Base-by-base conservation (phyloP, 495 filamentous ascomycete genomes). In the Penicillium paxilli region DNA sequence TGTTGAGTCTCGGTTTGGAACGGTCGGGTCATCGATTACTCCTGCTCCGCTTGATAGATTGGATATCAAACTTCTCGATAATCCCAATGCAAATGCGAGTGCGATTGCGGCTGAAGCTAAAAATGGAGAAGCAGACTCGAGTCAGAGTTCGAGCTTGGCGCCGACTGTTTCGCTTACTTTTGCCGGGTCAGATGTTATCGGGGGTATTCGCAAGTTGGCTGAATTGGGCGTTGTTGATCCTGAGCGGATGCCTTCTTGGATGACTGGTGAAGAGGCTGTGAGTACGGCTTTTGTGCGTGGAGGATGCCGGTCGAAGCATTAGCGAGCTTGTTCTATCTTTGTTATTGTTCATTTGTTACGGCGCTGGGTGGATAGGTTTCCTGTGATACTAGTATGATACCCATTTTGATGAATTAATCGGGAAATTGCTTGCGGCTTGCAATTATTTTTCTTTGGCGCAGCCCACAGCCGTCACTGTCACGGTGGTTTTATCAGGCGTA, bases 241-340 rank as follows among this genome's bases (percentile, higher is more conserved):
- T 0, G 80, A 83, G 67, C 79, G 73, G 20, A 92, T 95, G 84
- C 91, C 91, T 0, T 88, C 90, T 0, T 96, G 91, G 91, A 87
- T 95, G 86, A 92, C 90, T 1, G 91, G 91, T 1, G 90, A 95
- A 62, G 90, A 89, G 19, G 88, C 84, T 0, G 84, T 95, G 3
- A 92, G 86, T 57, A 70, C 85, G 38, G 89, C 87, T 1, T 78
- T 80, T 35, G 83, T 95, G 1, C 80, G 76, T 48, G 62, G 78
- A 38, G 88, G 90, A 49, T 14, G 65, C 52, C 10, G 59, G 63
- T 40, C 55, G 51, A 26, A 71, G 61, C 30, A 32, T 11, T 14
- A 32, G 11, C n/a, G 30, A 32, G 11, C 0, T 32, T 32, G 30
- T 32, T 10, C 25, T 28, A 3, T 10, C 10, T 4, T 44, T 11